A percentile compares a stretch with the other conserved stretches of the same genome.
These are phyloP conservation scores for Eutrema heterophyllum DNA, from an alignment of 345 rosid species.

Conservation along the genomic window DNA sequence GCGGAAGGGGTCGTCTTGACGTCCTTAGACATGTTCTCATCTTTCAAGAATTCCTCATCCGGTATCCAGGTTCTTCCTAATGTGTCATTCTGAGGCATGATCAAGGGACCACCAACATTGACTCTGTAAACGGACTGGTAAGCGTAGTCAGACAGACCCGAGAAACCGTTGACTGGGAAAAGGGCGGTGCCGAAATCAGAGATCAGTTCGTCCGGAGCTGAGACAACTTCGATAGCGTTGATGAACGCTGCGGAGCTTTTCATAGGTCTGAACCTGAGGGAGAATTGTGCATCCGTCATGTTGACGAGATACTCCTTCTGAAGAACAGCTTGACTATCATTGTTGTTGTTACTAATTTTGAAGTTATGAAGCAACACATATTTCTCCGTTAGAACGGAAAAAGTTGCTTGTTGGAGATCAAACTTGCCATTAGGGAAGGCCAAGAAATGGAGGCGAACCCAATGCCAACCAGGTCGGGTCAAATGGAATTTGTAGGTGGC, in stretches of 20 bases:
- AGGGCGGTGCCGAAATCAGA: conserved; percentile 47
- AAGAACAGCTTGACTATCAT: conserved; percentile 28
- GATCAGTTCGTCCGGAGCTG: conserved; percentile 62
- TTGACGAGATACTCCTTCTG: conserved; percentile 64
- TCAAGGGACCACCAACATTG: conserved; percentile 68
- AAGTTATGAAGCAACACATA: conserved; percentile 60
- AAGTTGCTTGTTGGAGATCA: conserved; percentile 52
- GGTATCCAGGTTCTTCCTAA: conserved; percentile 53
- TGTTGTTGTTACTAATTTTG: conserved; percentile 34
- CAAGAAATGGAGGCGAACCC: conserved; percentile 67
- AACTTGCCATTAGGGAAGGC: conserved; percentile 37
- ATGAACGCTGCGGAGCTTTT: conserved; percentile 59
- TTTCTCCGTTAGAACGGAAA: conserved; percentile 51
- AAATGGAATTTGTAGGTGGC: conserved; percentile 50
- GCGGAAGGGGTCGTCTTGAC: conserved; percentile 36
- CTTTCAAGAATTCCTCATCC: conserved; percentile 47
- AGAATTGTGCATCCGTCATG: conserved; percentile 40
- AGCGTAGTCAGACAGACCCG: conserved; percentile 42
- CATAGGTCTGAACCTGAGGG: conserved; percentile 50
- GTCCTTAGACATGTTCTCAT: conserved; percentile 33
- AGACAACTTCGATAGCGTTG: conserved; percentile 71
- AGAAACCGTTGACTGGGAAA: conserved; percentile 40
- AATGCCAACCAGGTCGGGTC: conserved; percentile 61
- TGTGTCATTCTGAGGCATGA: conserved; percentile 58
- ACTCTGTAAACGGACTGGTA: conserved; percentile 62